Evolutionary conservation across 306 rosid species (phyloP), one percentile per base, ranked within the genome.

Genomic region (Astragalus membranaceus): DNA sequence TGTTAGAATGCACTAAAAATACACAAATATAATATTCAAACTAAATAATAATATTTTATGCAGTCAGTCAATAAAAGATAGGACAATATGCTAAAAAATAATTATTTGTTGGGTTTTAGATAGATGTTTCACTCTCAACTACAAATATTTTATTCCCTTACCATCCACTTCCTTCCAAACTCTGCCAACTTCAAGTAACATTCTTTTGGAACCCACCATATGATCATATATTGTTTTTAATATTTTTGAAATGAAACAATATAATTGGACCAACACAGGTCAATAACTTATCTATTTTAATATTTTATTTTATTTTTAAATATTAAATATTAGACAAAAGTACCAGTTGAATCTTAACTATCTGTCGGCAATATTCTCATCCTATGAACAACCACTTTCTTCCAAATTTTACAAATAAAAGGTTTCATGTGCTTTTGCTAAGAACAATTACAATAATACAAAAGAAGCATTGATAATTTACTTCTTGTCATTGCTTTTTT

Each of bases 351-450:
- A 72, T 16, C 23, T 57, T 12, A 48, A 73, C 4, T 23, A 65
- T 66, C 51, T 73, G 82, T 78, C 78, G 68, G 78, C 66, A 73
- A 73, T 78, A 73, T 78, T 78, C 78, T 11, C 42, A 36, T 41
- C 47, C 55, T 57, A 16, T 3, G 35, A 72, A 58, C 65, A 65
- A 78, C 77, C 63, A 55, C 73, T 54, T 54, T 70, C 44, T 62
- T 77, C 61, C 53, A 78, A 53, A 63, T 11, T 39, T 49, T 11
- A 52, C 48, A 32, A 52, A 43, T 61, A 69, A n/a, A 43, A 23
- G 1, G 1, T 17, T 16, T 77, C 72, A 78, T 72, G 66, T 66
- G 78, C 65, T 11, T 67, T 67, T 42, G 75, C 54, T 67, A 8
- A 65, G 59, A 78, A 72, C 44, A 72, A 67, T 16, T 47, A 71